Conservation (phyloP, 495 filamentous ascomycete genomes). For the Talaromyces nanjingensis region DNA sequence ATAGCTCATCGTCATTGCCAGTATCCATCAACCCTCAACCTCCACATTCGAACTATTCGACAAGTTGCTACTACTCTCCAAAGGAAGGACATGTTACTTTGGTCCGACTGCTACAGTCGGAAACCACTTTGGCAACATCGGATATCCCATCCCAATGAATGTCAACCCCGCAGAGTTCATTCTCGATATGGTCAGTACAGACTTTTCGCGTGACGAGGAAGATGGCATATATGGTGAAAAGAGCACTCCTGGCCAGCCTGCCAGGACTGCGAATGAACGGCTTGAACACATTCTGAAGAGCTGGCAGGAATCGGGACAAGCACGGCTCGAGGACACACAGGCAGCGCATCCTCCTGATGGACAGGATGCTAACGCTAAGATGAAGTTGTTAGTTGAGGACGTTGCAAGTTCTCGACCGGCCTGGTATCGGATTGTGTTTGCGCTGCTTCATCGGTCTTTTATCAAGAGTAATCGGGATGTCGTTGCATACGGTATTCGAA, state of each 20-base stretch:
- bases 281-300: constrained; percentile 21
- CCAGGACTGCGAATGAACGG: neutral
- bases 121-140: constrained; percentile 51
- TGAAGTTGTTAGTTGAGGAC: neutral
- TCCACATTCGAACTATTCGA: constrained; percentile 72
- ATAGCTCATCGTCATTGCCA: constrained; percentile 64
- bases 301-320: constrained; percentile 23
- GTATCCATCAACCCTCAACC: constrained; percentile 77
- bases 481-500: constrained; percentile 71
- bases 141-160: constrained; percentile 52
- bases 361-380: neutral
- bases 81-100: constrained; percentile 62
- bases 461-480: constrained; percentile 79
- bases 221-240: constrained; percentile 15
- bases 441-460: constrained; percentile 63
- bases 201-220: constrained; percentile 50
- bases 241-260: constrained; percentile 1
- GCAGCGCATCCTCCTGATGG: neutral
- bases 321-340: neutral
- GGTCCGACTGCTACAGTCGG: constrained; percentile 47
- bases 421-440: constrained; percentile 26
- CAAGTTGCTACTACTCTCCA: constrained; percentile 65
- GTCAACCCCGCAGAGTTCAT: constrained; percentile 75
- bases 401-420: constrained; percentile 21
- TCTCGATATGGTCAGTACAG: constrained; percentile 67